Evolutionary conservation across 2,329 filamentous ascomycete species (phyloP), one percentile per base, ranked within the genome.

Genomic region (Fusarium lateritium): DNA sequence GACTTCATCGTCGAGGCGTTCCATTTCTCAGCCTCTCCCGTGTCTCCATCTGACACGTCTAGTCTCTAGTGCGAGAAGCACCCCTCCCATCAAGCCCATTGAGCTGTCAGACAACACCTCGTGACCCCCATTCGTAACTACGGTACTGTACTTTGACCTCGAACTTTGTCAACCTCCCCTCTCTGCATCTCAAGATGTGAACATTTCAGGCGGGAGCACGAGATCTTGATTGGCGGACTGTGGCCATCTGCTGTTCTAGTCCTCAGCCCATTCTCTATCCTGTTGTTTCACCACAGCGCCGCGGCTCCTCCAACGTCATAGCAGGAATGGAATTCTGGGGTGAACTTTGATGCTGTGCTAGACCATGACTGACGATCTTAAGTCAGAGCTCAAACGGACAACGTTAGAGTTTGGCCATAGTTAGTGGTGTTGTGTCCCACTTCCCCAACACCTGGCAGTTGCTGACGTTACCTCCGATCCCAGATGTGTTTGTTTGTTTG

Each of bases 21-120:
- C 38, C 53, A 34, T 47, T 36, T 55, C 57, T 65, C 60, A 65
- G 60, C 62, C 62, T 65, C 62, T 59, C 62, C 62, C 53, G 60
- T 53, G 45, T 65, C 62, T 43, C 52, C 66, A 55, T 69, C 56
- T 44, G 62, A 56, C 67, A 65, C 46, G 46, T 60, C 60, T 65
- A 33, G 19, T 19, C 19, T 19, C 45, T 53, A 65, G 60, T 57
- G 43, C 31, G 43, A 43, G 22, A 31, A 31, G 28, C 28, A 31
- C 38, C 19, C 42, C 40, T 34, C 52, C 44, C 50, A 53, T 47
- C 65, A 33, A 44, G 40, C 47, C 52, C 61, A 56, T 70, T 45
- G 54, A 56, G 28, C 49, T 62, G 56, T 44, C 56, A 57, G 31
- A 26, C 46, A 46, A 31, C 50, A 62, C 53, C 66, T 52, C 52